Percentiles rank a stretch among this genome's conserved stretches.
phyloP scores from a whole-genome alignment of 1,284 basidiomycete species.

The Phylloboletellus chloephorus region DNA sequence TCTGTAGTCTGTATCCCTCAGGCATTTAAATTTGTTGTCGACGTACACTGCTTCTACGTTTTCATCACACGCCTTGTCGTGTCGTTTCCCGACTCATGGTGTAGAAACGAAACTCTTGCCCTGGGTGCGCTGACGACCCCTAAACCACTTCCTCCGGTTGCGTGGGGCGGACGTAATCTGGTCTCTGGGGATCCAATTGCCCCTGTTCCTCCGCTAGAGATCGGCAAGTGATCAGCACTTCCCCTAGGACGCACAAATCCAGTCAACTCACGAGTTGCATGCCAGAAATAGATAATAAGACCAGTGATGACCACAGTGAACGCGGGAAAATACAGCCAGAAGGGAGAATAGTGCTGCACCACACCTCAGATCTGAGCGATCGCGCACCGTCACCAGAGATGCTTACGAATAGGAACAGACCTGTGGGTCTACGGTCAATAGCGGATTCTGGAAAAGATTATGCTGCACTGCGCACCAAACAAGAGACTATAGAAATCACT shows the following conservation, averaged over 20 bases:
- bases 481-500: slow-evolving; percentile 82
- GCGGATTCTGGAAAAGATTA: neutral
- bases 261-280: slow-evolving; percentile 59
- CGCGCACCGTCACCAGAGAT: slow-evolving; percentile 1
- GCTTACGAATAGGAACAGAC: slow-evolving; percentile 63
- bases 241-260: slow-evolving; percentile 3
- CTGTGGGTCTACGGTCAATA: slow-evolving; percentile 31
- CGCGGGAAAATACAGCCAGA: slow-evolving; percentile 79
- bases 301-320: slow-evolving; percentile 67
- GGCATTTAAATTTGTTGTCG: neutral
- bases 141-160: slow-evolving; percentile 24
- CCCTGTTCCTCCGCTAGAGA: slow-evolving; percentile 71
- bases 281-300: slow-evolving; percentile 78
- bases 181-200: slow-evolving; percentile 53
- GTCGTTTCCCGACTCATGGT: slow-evolving; percentile 1
- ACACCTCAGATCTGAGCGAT: slow-evolving; percentile 12
- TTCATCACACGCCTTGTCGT: neutral
- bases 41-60: neutral
- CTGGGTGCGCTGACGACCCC: neutral
- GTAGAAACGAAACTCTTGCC: neutral
- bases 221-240: slow-evolving; percentile 8
- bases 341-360: slow-evolving; percentile 66
- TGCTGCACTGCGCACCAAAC: slow-evolving; percentile 50
- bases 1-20: slow-evolving; percentile 14
- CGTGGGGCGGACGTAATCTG: slow-evolving; percentile 49